These are phyloP conservation scores for Aspergillus mulundensis DNA, from an alignment of 495 filamentous ascomycete species.

Conservation along the genomic window DNA sequence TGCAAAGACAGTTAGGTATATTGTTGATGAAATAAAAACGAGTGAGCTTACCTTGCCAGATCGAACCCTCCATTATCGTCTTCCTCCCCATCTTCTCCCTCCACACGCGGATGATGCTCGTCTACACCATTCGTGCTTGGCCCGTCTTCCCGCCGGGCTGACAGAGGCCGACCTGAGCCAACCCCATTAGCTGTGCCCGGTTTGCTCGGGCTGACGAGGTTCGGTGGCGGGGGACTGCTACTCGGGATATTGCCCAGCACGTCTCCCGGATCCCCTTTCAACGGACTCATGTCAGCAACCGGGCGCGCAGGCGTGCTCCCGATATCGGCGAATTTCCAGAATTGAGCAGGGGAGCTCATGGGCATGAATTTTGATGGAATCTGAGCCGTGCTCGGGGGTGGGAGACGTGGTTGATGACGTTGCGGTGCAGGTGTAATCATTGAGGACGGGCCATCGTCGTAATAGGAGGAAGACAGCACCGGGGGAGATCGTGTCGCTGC, in stretches of 20 bases:
- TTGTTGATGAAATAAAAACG: background rate
- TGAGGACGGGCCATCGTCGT: constrained; percentile 50
- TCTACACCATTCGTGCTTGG: constrained; percentile 10
- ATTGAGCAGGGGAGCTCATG: constrained; percentile 91
- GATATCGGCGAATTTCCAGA: constrained; percentile 78
- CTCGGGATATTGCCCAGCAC: constrained; percentile 56
- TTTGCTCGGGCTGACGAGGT: constrained; percentile 45
- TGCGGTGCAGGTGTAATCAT: constrained; percentile 84
- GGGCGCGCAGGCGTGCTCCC: constrained; percentile 74
- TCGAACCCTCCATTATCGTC: constrained; percentile 61
- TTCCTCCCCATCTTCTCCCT: constrained; percentile 37
- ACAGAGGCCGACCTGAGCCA: constrained; percentile 31
- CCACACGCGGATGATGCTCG: background rate
- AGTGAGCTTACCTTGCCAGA: constrained; percentile 54
- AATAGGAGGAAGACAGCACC: constrained; percentile 64
- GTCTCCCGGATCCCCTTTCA: constrained; percentile 48
- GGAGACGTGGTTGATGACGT: constrained; percentile 75
- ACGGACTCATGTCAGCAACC: constrained; percentile 55
- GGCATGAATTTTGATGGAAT: constrained; percentile 93
- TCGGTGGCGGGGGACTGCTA: constrained; percentile 58
- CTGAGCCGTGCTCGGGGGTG: constrained; percentile 83
- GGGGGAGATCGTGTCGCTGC: constrained; percentile 61
- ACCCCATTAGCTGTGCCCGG: constrained; percentile 37
- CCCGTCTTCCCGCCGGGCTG: constrained; percentile 26
- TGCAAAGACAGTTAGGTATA: constrained; percentile 25